These are phyloP conservation scores for Diaporthe capsici DNA, from an alignment of 2,329 filamentous ascomycete genomes.

Conservation along the genomic window DNA sequence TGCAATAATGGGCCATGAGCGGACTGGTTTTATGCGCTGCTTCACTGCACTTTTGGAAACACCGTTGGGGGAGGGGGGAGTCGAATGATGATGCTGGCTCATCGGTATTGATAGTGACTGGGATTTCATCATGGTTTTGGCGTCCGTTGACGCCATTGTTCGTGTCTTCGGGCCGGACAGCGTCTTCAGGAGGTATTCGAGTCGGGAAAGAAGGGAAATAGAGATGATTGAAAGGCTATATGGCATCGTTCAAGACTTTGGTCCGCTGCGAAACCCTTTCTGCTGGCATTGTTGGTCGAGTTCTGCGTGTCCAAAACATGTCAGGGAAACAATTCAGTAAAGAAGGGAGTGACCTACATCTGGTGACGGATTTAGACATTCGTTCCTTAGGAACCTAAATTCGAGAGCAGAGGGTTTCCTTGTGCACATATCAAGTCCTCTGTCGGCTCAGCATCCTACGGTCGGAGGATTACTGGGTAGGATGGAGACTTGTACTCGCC, in stretches of 20 bases:
- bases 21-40: background rate
- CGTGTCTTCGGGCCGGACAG: background rate
- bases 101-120: background rate
- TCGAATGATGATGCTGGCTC: slow-evolving; percentile 10
- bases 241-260: slow-evolving; percentile 40
- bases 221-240: slow-evolving; percentile 44
- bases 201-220: slow-evolving; percentile 41
- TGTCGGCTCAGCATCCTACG: slow-evolving; percentile 6
- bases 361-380: background rate
- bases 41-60: slow-evolving; percentile 7
- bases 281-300: background rate
- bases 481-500: background rate
- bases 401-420: slow-evolving; percentile 27
- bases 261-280: slow-evolving; percentile 41
- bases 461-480: slow-evolving; percentile 19
- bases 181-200: background rate
- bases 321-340: background rate
- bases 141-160: background rate
- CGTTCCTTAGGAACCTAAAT: background rate
- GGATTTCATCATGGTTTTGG: background rate
- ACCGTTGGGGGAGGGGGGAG: background rate
- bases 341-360: background rate
- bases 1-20: background rate
- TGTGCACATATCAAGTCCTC: slow-evolving; percentile 22
- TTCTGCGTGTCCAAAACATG: background rate